Conservation (phyloP, 2,329 filamentous ascomycete species). For the Aschersonia sp. region DNA sequence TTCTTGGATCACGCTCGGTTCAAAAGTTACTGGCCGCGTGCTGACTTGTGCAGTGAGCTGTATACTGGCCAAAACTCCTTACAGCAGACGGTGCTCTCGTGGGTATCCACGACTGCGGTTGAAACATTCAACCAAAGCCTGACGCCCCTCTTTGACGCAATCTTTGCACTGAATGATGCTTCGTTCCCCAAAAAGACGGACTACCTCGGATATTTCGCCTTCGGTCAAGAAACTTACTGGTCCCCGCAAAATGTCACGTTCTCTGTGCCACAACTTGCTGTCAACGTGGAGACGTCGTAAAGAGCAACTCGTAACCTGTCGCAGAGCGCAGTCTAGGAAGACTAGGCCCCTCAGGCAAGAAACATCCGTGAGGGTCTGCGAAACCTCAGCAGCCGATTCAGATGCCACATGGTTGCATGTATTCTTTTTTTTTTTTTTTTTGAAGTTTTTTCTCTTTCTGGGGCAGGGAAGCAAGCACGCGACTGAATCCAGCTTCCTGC, state of each 20-base stretch:
- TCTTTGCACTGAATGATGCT: conserved; percentile 17
- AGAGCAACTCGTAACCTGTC: background rate
- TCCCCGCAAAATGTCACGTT: conserved; percentile 31
- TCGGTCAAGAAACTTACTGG: conserved; percentile 35
- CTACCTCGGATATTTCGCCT: conserved; percentile 35
- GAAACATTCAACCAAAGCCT: conserved; percentile 32
- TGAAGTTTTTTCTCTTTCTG: too few relatives aligned
- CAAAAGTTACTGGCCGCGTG: background rate
- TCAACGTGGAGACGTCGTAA: conserved; percentile 3
- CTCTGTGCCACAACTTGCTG: conserved; percentile 2
- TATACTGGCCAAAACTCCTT: conserved; percentile 24
- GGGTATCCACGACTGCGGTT: conserved; percentile 22
- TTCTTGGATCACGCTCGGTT: background rate
- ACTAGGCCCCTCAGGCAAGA: background rate
- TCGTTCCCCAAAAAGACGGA: conserved; percentile 23
- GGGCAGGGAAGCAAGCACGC: too few relatives aligned
- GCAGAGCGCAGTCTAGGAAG: background rate
- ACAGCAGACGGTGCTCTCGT: conserved; percentile 33
- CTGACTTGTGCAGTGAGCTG: conserved; percentile 16
- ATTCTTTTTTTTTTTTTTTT: too few relatives aligned
- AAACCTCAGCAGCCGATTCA: too few relatives aligned
- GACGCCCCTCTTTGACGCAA: conserved; percentile 25
- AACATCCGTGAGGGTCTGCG: too few relatives aligned
- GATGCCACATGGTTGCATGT: too few relatives aligned
- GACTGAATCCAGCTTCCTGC: background rate